Base-by-base conservation (phyloP, 176 grass and related monocot genomes). In the Musa schizocarpa region DNA sequence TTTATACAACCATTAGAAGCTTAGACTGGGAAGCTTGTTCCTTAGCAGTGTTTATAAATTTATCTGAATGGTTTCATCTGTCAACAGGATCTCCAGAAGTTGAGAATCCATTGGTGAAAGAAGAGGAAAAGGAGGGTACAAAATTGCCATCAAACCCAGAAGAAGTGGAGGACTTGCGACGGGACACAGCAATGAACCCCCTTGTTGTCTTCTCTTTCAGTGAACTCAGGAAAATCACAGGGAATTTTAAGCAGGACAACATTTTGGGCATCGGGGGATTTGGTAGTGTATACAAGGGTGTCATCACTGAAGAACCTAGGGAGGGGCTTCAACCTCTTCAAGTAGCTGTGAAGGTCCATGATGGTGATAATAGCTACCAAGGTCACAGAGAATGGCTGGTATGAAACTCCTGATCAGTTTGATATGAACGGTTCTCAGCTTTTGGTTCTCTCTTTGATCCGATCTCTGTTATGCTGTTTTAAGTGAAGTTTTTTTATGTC, bases 321-420 rank as follows among this genome's bases (percentile, higher is more conserved):
- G 13, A 68, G 27, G 3, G 34, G 4, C 34, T 34, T 34, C 34
- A 34, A 34, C 34, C 3, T 34, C 34, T 34, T 34, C 34, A 68
- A 68, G 27, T 68, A 43, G 65, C 65, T 68, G 65, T 48, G 26
- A 68, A 68, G 65, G 65, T 68, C 25, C 65, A 68, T 48, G 65
- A 68, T 68, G 27, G 65, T 34, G 65, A 48, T 17, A 68, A 16
- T 7, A 68, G 65, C 14, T 34, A 49, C 65, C 65, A 68, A 34
- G 65, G 65, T 48, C 65, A 68, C 65, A 68, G 65, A n/a, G 65
- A 68, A 68, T 68, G 14, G 65, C 65, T 68, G 65, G 27, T 49
- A 49, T 34, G 25, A 13, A 14, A 16, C 65, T 9, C 9, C 34
- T 24, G 2, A 21, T 22, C n/a, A 64, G 20, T 64, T 64, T 34